Evolutionary conservation across 2,329 filamentous ascomycete species (phyloP), one percentile per base, ranked within the genome.

Genomic region (Ustilaginoidea virens): DNA sequence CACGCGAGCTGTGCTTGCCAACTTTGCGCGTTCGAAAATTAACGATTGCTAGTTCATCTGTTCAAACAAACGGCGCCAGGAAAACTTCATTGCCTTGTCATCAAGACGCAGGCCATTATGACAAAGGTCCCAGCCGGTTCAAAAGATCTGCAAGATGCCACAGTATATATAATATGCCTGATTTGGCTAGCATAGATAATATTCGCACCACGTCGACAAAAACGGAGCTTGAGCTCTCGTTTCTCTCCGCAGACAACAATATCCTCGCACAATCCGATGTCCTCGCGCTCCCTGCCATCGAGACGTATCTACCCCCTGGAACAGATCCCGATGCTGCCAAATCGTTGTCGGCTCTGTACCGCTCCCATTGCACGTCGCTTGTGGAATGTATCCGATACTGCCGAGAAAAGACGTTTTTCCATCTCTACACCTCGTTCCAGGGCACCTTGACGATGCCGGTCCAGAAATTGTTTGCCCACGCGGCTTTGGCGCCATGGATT

Each of bases 371-470:
- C 50, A 94, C 90, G 10, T 94, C 86, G 1, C 67, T 98, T 5
- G 80, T 98, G 18, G 90, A 98, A 53, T 87, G 83, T 42, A 85
- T 98, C 36, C 80, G 90, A 17, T 96, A 82, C 51, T 94, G 87
- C 63, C 92, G 90, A 47, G 83, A 94, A 52, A 92, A 93, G 56
- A 87, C 85, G 5, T 92, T 98, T 51, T 92, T 93, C 49, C 82
- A 92, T 39, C 69, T 94, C 11, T 93, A 92, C 49, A 86, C 80
- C 5, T 90, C 87, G 1, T 96, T 98, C 51, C 83, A 93, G 45
- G 90, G 90, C 31, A 96, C 86, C 2, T 69, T 98, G 43, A 98
- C 90, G 1, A 92, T 94, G 53, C 90, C 90, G 5, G 87, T 96
- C 3, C 85, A 94, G 51, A 94, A 92, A 52, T 60, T 98, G 3